Evolutionary conservation across 192 early-diverging fungal genomes (phyloP), one percentile per base, ranked within the genome.

Genomic region (Mortierella hygrophila): DNA sequence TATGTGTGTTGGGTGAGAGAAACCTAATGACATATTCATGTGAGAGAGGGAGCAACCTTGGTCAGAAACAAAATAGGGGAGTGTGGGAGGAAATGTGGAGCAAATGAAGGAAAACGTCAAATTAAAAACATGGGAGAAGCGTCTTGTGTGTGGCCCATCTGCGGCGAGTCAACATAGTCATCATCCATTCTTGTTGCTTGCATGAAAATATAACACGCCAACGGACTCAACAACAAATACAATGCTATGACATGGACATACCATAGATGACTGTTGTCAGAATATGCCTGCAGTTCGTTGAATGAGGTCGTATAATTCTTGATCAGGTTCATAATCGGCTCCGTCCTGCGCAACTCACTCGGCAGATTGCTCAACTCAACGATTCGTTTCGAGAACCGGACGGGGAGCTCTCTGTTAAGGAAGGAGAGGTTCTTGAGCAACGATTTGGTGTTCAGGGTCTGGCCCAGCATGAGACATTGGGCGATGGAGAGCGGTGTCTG

Each of bases 401-500:
- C 79, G 1, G 84, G 84, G 6, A 86, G 54, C 68, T 86, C 84
- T 35, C 79, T 54, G 44, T 86, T 86, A 47, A 86, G 37, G 42
- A 86, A 86, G 5, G 60, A 15, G 11, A 86, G 42, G 79, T 86
- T 86, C 76, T 81, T 86, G 72, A 81, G 75, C 7, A 86, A 71
- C 7, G 84, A 80, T 29, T 78, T 77, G 32, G 84, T 52, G 72
- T 79, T 81, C 21, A 86, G 70, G 11, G 78, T 70, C 18, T 78
- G 69, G 23, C 84, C 84, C 0, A 86, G 79, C 42, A 78, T 80
- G 18, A 86, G 57, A 29, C 79, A 80, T 15, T 86, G 78, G n/a
- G 79, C 70, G 37, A 86, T 86, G 35, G 84, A 86, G 11, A 86
- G 72, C 6, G 84, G 84, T n/a, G 84, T 86, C 37, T 81, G 75